Evolutionary conservation across 768 basidiomycete species (phyloP).

Genomic region (Ephemerocybe angulata): DNA sequence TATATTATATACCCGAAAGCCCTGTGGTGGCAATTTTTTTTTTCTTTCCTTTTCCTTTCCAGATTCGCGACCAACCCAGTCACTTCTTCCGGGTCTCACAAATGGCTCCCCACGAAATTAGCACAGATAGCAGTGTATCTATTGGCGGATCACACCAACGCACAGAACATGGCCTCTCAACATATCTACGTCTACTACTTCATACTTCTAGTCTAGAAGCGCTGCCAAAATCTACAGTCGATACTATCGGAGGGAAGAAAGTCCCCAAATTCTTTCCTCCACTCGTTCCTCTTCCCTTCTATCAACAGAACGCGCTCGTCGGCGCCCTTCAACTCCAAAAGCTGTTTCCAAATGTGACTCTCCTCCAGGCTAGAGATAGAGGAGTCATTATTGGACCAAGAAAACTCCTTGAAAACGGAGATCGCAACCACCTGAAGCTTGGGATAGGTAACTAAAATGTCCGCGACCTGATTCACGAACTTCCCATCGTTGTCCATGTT

Average conservation of each 20-base stretch:
- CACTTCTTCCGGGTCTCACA: too few relatives aligned
- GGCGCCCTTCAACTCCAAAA: conserved; percentile 16
- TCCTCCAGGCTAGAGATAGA: conserved; percentile 8
- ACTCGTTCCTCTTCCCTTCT: conserved; percentile 20
- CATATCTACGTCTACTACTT: too few relatives aligned
- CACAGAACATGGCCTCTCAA: neutral
- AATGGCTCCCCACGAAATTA: too few relatives aligned
- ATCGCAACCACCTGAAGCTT: conserved; percentile 34
- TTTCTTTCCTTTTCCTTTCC: too few relatives aligned
- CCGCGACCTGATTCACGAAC: conserved; percentile 31
- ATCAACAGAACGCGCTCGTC: conserved; percentile 24
- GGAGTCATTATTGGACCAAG: conserved; percentile 4
- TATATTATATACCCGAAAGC: too few relatives aligned
- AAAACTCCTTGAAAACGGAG: conserved; percentile 25
- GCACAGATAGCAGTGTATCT: too few relatives aligned
- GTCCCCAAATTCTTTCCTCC: conserved; percentile 10
- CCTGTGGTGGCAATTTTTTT: too few relatives aligned
- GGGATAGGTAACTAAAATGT: conserved; percentile 24
- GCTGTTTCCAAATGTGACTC: conserved; percentile 25
- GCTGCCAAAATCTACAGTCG: conserved; percentile 1
- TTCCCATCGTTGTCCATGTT: conserved; percentile 39
- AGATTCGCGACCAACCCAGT: too few relatives aligned
- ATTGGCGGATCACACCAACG: neutral
- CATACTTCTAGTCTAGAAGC: neutral
- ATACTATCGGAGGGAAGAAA: neutral